Base-by-base conservation (phyloP, 1,139 yeast species). In the Debaryomyces udenii region DNA sequence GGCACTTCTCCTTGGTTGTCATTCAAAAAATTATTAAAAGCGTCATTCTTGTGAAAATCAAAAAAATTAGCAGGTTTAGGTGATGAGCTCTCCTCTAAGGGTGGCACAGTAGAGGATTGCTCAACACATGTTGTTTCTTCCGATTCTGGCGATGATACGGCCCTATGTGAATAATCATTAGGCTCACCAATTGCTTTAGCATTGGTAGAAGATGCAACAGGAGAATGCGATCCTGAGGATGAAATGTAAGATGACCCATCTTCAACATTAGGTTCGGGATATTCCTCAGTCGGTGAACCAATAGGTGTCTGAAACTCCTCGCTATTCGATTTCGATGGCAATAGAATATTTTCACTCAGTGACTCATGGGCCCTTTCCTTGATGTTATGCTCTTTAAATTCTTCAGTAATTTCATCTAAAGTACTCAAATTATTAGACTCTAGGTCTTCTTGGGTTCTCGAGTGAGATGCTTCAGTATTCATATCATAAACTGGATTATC, bases 1-100 rank as follows among this genome's bases (percentile, higher is more conserved):
- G 74, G 74, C 1, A 67, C 70, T 30, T 59, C 66, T 2, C 41
- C 47, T 43, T 66, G 66, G 4, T 50, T 49, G 39, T 65, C 70
- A 30, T 59, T 51, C 26, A 66, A 44, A 23, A 62, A 57, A 11
- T 48, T 55, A 13, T 61, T 52, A 34, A 63, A 57, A 18, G 46
- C 43, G 16, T 50, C 50, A 13, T 50, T 44, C 11, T 49, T 42
- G 13, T 44, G 41, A 40, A 46, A 54, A 27, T 53, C 57, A 36
- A 50, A 48, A 35, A 40, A 48, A 23, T 27, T 40, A 3, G 15
- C 26, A 9, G 37, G 30, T 16, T 17, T 15, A 10, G 30, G 30
- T 14, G 35, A 32, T 9, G 13, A 6, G 26, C 20, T n/a, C 10
- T 17, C 30, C 3, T 11, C 11, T 2, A 4, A 10, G 4, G 29